These are phyloP conservation scores for Hymenoscyphus fraxineus DNA, from an alignment of 2,329 filamentous ascomycete species.

Conservation along the genomic window DNA sequence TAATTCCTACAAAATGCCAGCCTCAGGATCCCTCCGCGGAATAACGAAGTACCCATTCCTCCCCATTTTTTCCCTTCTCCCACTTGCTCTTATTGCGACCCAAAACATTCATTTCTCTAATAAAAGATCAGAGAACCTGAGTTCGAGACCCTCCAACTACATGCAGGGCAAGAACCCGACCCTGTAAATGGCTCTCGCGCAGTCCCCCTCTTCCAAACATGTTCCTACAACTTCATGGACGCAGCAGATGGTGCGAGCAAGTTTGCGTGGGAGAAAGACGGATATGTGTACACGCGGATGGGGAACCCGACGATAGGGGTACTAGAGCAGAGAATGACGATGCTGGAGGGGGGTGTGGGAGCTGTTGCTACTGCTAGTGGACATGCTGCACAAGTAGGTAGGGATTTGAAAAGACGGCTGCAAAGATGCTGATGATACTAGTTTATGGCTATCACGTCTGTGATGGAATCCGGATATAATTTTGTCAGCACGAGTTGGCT, in stretches of 20 bases:
- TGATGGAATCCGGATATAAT: constrained; percentile 61
- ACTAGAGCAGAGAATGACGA: constrained; percentile 64
- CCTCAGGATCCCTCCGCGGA: constrained; percentile 19
- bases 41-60: constrained; percentile 16
- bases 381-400: constrained; percentile 52
- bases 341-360: constrained; percentile 63
- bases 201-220: constrained; percentile 67
- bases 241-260: constrained; percentile 65
- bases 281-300: constrained; percentile 60
- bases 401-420: not conserved
- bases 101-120: too few species aligned
- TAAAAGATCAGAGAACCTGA: constrained; percentile 11
- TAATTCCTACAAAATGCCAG: constrained; percentile 14
- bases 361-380: constrained; percentile 61
- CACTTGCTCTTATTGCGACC: too few species aligned
- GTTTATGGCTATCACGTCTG: constrained; percentile 62
- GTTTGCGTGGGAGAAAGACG: constrained; percentile 67
- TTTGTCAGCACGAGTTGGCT: constrained; percentile 62
- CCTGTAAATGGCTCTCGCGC: constrained; percentile 60
- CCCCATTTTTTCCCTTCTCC: not conserved
- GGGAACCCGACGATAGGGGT: constrained; percentile 50
- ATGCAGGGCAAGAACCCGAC: constrained; percentile 61
- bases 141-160: constrained; percentile 55
- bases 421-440: not conserved
- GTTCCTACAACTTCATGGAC: constrained; percentile 65